These are phyloP conservation scores for Euphorbia peplus DNA, from an alignment of 345 rosid genomes.

Conservation along the genomic window DNA sequence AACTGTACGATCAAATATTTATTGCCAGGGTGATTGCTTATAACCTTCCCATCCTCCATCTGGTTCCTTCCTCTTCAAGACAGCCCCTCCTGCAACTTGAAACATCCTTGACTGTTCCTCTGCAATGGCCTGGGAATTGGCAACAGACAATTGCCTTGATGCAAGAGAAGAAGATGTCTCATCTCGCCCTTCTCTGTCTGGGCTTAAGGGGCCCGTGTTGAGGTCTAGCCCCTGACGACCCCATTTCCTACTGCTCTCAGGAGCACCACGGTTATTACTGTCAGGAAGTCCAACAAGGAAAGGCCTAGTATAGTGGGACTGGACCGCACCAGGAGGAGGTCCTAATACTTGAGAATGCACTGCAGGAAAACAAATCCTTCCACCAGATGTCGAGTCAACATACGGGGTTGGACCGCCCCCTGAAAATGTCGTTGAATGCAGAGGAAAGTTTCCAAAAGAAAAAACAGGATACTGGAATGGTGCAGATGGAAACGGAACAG, in stretches of 20 bases:
- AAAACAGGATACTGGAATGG: conserved; percentile 68
- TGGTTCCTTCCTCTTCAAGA: conserved; percentile 77
- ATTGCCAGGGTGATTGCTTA: conserved; percentile 76
- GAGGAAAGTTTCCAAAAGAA: conserved; percentile 61
- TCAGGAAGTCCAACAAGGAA: conserved; percentile 58
- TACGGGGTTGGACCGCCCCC: conserved; percentile 64
- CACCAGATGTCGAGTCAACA: conserved; percentile 66
- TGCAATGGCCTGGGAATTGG: conserved; percentile 43
- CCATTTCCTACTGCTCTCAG: conserved; percentile 61
- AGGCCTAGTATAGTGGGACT: conserved; percentile 58
- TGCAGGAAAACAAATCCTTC: conserved; percentile 58
- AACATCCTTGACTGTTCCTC: conserved; percentile 76
- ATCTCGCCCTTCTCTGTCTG: conserved; percentile 61
- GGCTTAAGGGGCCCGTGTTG: conserved; percentile 74
- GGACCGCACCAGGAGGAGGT: conserved; percentile 46
- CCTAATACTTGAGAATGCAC: conserved; percentile 65
- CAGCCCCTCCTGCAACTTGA: conserved; percentile 48
- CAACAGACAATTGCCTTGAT: conserved; percentile 51
- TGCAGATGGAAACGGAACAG: conserved; percentile 55
- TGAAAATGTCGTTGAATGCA: conserved; percentile 54
- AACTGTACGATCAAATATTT: conserved; percentile 22
- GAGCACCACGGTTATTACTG: conserved; percentile 37
- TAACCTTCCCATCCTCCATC: conserved; percentile 91
- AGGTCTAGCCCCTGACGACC: conserved; percentile 67
- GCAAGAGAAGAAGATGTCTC: conserved; percentile 44